Evolutionary conservation across 2,329 filamentous ascomycete genomes (phyloP).

Genomic region (Colletotrichum tropicale): DNA sequence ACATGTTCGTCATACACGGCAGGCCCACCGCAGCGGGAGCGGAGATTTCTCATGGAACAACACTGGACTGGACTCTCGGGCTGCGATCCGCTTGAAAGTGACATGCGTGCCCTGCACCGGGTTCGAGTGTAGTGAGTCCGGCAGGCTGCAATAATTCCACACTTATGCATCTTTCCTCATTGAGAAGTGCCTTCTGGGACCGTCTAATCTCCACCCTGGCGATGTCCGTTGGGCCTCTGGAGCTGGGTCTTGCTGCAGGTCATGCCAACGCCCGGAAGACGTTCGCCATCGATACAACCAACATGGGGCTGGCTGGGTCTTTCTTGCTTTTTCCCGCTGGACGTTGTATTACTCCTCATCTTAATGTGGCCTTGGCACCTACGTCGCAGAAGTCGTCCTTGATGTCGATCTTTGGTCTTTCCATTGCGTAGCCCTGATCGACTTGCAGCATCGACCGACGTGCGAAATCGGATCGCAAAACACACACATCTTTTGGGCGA

Average conservation of each 20-base stretch:
- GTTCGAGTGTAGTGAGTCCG: background rate
- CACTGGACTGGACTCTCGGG: background rate
- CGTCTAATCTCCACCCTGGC: background rate
- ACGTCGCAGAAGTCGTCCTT: background rate
- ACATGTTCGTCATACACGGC: slow-evolving; percentile 7
- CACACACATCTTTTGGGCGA: background rate
- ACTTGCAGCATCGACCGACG: background rate
- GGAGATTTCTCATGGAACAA: slow-evolving; percentile 1
- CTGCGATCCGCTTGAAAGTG: background rate
- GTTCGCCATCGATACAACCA: background rate
- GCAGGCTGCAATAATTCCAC: background rate
- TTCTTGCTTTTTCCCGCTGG: background rate
- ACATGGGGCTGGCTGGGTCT: background rate
- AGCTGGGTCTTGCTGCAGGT: slow-evolving; percentile 4
- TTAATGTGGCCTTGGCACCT: background rate
- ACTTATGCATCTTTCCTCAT: background rate
- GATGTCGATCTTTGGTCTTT: background rate
- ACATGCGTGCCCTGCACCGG: background rate
- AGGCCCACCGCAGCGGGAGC: slow-evolving; percentile 11
- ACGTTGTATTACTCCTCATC: background rate
- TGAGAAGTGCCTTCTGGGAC: background rate
- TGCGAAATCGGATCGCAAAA: background rate
- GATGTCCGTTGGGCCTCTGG: background rate
- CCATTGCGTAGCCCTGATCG: background rate
- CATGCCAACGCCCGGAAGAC: background rate